These are phyloP conservation scores for Eutrema heterophyllum DNA, from an alignment of 345 rosid species.

Conservation along the genomic window DNA sequence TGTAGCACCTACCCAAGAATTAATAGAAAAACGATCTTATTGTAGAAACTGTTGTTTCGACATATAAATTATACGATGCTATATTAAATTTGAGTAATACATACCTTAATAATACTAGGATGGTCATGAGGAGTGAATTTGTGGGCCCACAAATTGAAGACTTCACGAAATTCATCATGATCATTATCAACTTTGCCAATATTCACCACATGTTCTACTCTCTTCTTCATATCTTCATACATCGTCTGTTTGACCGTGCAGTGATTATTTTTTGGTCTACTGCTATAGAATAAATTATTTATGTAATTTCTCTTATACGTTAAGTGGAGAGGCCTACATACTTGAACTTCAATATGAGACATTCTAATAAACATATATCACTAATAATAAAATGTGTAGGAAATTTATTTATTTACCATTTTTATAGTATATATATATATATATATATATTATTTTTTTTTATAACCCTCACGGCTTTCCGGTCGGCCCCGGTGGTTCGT, in stretches of 20 bases:
- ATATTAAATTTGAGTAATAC: background rate
- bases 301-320: background rate
- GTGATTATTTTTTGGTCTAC: background rate
- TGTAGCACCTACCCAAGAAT: slow-evolving; percentile 38
- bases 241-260: slow-evolving; percentile 32
- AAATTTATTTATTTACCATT: too few species aligned
- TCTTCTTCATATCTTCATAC: slow-evolving; percentile 55
- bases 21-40: background rate
- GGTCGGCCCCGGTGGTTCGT: too few species aligned
- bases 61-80: background rate
- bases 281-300: background rate
- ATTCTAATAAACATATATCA: too few species aligned
- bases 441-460: too few species aligned
- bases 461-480: too few species aligned
- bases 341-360: too few species aligned
- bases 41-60: background rate
- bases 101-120: slow-evolving; percentile 57
- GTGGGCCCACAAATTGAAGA: slow-evolving; percentile 39
- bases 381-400: too few species aligned
- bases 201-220: slow-evolving; percentile 40
- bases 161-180: slow-evolving; percentile 16
- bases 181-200: slow-evolving; percentile 35
- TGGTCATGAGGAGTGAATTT: slow-evolving; percentile 52
- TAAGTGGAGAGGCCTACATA: too few species aligned
- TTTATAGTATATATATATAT: too few species aligned